Evolutionary conservation across 2,329 filamentous ascomycete species (phyloP), one percentile per base, ranked within the genome.

Genomic region (Botrytis sinoallii): DNA sequence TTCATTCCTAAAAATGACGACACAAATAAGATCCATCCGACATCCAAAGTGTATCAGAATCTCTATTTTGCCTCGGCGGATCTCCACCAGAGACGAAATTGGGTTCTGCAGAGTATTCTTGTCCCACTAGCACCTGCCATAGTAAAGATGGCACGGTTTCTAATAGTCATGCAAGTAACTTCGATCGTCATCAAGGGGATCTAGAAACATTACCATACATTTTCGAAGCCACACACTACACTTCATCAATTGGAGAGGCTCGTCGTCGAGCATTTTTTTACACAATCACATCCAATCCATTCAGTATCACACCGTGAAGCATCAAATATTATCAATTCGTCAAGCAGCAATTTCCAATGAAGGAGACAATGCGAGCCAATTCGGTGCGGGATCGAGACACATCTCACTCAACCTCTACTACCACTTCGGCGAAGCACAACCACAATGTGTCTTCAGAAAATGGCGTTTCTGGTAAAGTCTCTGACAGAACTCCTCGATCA

Each of bases 401-500:
- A 29, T 46, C 55, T 9, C 29, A 46, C n/a, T 10, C n/a, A n/a
- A 46, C 40, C 29, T 63, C 57, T 44, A 44, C 68, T 63, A 16
- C 38, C 40, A 61, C 32, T 29, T 25, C 68, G 18, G 32, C n/a
- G 25, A 44, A 29, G 7, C 55, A 70, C 35, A 46, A 29, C 16
- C 20, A 35, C 14, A 29, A 46, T 25, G 44, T 42, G 22, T 70
- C 68, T 35, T 70, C 29, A 25, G 35, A 38, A 42, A 59, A 61
- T n/a, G 55, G 68, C 10, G 22, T 40, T 46, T n/a, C 55, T 60
- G 29, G 22, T 29, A 63, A 35, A 20, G 20, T 29, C 29, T 63
- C 22, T 5, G 20, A 63, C 29, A 70, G 55, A 35, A 70, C 55
- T 46, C 68, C 68, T 70, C 68, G 68, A 61, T 61, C 55, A 20